These are phyloP conservation scores for Cladosporium cucumerinum DNA, from an alignment of 2,329 filamentous ascomycete genomes.

Conservation along the genomic window DNA sequence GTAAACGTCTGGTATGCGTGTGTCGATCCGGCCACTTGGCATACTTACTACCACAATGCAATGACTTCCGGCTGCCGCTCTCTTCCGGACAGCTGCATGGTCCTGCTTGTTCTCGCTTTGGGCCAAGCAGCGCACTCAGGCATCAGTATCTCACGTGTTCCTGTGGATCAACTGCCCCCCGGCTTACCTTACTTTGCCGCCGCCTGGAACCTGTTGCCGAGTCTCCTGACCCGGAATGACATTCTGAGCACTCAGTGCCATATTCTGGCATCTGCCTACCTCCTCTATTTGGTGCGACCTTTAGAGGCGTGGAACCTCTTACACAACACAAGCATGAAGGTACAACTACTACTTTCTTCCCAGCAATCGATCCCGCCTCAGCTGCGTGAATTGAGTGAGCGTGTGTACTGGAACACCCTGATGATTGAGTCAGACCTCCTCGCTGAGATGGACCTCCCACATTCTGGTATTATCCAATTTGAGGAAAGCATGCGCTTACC, in stretches of 20 bases:
- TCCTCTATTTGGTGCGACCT: conserved; percentile 78
- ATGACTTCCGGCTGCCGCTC: conserved; percentile 73
- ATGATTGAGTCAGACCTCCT: conserved; percentile 77
- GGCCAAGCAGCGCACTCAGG: conserved; percentile 72
- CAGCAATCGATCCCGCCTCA: conserved; percentile 67
- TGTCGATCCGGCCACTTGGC: conserved; percentile 79
- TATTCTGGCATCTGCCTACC: conserved; percentile 73
- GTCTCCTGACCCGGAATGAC: conserved; percentile 75
- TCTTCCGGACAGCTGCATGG: conserved; percentile 78
- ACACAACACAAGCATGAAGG: conserved; percentile 75
- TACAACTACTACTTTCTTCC: conserved; percentile 73
- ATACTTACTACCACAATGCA: conserved; percentile 69
- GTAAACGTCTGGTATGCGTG: conserved; percentile 86
- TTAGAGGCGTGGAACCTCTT: conserved; percentile 80
- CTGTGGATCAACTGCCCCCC: conserved; percentile 66
- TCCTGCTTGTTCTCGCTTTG: conserved; percentile 72
- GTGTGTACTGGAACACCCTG: conserved; percentile 81
- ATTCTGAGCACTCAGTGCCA: conserved; percentile 77
- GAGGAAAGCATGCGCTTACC: conserved; percentile 77
- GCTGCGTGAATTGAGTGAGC: conserved; percentile 69
- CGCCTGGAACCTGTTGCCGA: conserved; percentile 73
- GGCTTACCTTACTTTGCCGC: conserved; percentile 77
- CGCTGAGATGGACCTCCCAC: conserved; percentile 74
- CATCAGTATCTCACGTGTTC: conserved; percentile 66
- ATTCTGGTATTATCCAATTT: conserved; percentile 78